These are phyloP conservation scores for Carpinus fangiana DNA, from an alignment of 306 rosid genomes.

Conservation along the genomic window DNA sequence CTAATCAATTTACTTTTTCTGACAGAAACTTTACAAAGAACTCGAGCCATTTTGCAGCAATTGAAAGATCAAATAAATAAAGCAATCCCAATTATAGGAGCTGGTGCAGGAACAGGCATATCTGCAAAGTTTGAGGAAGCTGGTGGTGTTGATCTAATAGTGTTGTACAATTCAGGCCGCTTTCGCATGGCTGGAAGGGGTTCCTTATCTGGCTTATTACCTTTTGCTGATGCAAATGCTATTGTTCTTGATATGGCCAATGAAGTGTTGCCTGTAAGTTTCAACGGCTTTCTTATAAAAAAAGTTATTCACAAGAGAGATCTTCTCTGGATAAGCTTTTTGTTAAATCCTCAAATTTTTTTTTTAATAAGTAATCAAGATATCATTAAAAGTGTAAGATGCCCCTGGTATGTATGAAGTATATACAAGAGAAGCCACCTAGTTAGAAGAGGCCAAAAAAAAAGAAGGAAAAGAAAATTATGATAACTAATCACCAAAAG, in stretches of 20 bases:
- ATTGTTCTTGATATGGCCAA: slow-evolving; percentile 91
- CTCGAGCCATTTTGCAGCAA: slow-evolving; percentile 63
- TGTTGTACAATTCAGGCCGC: slow-evolving; percentile 90
- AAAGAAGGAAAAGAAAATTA: too few relatives aligned
- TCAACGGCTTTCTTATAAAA: slow-evolving; percentile 28
- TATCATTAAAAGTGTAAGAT: too few relatives aligned
- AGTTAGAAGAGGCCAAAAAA: too few relatives aligned
- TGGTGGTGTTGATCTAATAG: slow-evolving; percentile 89
- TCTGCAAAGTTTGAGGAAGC: slow-evolving; percentile 98
- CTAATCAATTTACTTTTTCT: slow-evolving; percentile 24
- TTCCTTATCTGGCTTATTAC: slow-evolving; percentile 85
- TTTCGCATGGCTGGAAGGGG: slow-evolving; percentile 99
- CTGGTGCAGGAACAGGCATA: slow-evolving; percentile 96
- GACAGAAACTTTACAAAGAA: slow-evolving; percentile 76
- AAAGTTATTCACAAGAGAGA: slow-evolving; percentile 4
- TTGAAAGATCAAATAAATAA: slow-evolving; percentile 61
- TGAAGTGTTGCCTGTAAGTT: slow-evolving; percentile 86
- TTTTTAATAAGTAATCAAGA: too few relatives aligned
- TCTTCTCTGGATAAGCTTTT: not conserved
- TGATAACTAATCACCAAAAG: too few relatives aligned
- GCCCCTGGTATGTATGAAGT: too few relatives aligned
- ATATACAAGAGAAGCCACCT: too few relatives aligned
- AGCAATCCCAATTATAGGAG: slow-evolving; percentile 81
- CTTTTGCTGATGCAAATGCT: slow-evolving; percentile 95
- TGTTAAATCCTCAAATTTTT: not conserved